phyloP scores from a whole-genome alignment of 306 rosid genomes.

The Erythrophleum fordii region DNA sequence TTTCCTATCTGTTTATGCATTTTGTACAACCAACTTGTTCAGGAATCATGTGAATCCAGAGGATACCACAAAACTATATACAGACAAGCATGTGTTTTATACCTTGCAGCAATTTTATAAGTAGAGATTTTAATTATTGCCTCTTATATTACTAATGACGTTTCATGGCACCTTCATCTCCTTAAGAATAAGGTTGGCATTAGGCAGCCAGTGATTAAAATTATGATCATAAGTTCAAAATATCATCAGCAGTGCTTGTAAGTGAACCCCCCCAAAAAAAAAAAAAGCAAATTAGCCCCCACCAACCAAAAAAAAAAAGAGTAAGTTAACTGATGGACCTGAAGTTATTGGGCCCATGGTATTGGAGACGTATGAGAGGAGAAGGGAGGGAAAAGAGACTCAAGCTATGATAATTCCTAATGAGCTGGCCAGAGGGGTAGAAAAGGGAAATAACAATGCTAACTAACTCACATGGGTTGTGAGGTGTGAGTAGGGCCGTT shows the following conservation, averaged over 20 bases:
- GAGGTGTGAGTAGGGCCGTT: not conserved
- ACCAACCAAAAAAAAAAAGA: no score
- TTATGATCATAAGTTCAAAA: slow-evolving; percentile 14
- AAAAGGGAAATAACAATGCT: no score
- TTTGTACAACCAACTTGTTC: not conserved
- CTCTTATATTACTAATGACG: slow-evolving; percentile 10
- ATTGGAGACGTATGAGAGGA: no score
- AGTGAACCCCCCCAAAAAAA: no score
- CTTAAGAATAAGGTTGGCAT: slow-evolving; percentile 9
- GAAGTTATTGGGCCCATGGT: no score
- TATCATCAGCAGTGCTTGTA: not conserved
- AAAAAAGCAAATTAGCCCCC: not conserved
- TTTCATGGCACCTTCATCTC: not conserved
- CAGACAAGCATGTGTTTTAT: not conserved
- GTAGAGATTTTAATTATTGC: not conserved
- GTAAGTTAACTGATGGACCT: not conserved
- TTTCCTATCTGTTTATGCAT: slow-evolving; percentile 1
- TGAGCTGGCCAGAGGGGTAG: no score
- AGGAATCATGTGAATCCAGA: slow-evolving; percentile 23
- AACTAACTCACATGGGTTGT: not conserved
- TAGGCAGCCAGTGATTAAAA: not conserved
- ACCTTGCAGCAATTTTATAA: slow-evolving; percentile 7
- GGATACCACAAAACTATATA: not conserved
- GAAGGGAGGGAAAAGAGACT: no score
- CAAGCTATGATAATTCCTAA: no score